Conservation (phyloP, 2,329 filamentous ascomycete genomes). For the Domatiomyces catenatus region DNA sequence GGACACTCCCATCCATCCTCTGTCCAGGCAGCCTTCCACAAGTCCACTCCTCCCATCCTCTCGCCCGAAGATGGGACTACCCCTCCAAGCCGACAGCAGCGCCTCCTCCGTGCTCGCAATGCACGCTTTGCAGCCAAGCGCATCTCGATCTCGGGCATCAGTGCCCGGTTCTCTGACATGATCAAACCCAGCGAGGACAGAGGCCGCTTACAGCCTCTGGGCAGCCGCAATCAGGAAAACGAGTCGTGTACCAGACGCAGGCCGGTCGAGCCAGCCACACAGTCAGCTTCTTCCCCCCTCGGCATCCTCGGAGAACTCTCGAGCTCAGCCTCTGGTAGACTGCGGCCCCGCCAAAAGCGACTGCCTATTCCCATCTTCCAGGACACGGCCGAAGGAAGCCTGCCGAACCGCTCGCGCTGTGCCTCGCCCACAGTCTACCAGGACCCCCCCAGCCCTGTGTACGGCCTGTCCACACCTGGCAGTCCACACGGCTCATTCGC, state of each 20-base stretch:
- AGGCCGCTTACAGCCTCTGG: constrained; percentile 2
- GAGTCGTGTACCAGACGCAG: constrained; percentile 1
- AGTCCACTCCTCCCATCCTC: background rate
- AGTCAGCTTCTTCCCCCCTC: constrained; percentile 5
- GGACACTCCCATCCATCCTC: background rate
- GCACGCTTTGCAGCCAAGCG: constrained; percentile 14
- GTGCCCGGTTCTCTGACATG: constrained; percentile 8
- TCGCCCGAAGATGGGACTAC: background rate
- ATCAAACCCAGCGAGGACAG: constrained; percentile 9
- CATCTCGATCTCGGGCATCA: constrained; percentile 13
- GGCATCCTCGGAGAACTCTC: constrained; percentile 14
- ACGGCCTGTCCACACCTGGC: constrained; percentile 6
- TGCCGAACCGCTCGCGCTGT: constrained; percentile 2
- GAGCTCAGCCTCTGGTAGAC: constrained; percentile 7
- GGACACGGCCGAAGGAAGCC: constrained; percentile 6
- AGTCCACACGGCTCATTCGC: constrained; percentile 6
- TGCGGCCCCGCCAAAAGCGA: constrained; percentile 4
- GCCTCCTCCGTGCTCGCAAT: constrained; percentile 13
- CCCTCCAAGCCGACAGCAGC: constrained; percentile 8
- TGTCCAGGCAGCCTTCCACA: background rate
- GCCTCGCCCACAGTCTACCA: constrained; percentile 8
- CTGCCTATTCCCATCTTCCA: constrained; percentile 13
- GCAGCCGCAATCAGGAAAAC: constrained; percentile 9
- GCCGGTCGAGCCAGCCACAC: constrained; percentile 2
- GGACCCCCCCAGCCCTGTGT: constrained; percentile 10